Evolutionary conservation across 768 basidiomycete genomes (phyloP).

Genomic region (Phaeolepiota aurea): DNA sequence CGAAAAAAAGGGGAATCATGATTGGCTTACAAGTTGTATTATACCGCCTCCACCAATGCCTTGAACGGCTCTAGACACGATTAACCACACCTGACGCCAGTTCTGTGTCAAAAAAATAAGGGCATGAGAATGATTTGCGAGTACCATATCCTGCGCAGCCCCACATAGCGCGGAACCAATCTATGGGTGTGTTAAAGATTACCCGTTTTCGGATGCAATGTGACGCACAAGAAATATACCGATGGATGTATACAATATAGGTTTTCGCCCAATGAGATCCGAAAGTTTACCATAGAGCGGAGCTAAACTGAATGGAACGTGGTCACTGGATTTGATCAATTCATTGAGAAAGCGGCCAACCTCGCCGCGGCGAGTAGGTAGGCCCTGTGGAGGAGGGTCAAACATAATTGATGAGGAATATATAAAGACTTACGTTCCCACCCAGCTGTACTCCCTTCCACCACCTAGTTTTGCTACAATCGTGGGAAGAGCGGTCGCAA

Average conservation of each 20-base stretch:
- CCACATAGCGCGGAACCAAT: conserved; percentile 77
- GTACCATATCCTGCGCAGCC: conserved; percentile 62
- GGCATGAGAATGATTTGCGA: neutral
- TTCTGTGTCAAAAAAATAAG: neutral
- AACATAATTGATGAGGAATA: neutral
- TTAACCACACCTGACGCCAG: conserved; percentile 50
- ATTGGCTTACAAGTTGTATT: conserved; percentile 51
- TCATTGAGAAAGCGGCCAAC: conserved; percentile 12
- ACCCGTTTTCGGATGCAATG: neutral
- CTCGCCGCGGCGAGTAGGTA: conserved; percentile 63
- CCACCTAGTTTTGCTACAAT: conserved; percentile 61
- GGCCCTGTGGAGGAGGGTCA: conserved; percentile 39
- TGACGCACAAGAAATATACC: conserved; percentile 53
- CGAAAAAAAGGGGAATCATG: neutral
- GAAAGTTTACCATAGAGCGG: conserved; percentile 78
- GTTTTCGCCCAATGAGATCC: conserved; percentile 52
- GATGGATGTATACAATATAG: conserved; percentile 60
- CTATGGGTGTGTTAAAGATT: conserved; percentile 22
- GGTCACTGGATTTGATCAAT: conserved; percentile 3
- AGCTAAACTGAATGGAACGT: conserved; percentile 30
- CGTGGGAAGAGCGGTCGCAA: conserved; percentile 70
- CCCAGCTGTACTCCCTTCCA: conserved; percentile 62
- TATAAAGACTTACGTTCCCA: conserved; percentile 48
- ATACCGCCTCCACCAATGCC: conserved; percentile 82
- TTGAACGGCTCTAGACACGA: conserved; percentile 70